Evolutionary conservation across 768 basidiomycete species (phyloP).

Genomic region (Termitomyces titanicus): DNA sequence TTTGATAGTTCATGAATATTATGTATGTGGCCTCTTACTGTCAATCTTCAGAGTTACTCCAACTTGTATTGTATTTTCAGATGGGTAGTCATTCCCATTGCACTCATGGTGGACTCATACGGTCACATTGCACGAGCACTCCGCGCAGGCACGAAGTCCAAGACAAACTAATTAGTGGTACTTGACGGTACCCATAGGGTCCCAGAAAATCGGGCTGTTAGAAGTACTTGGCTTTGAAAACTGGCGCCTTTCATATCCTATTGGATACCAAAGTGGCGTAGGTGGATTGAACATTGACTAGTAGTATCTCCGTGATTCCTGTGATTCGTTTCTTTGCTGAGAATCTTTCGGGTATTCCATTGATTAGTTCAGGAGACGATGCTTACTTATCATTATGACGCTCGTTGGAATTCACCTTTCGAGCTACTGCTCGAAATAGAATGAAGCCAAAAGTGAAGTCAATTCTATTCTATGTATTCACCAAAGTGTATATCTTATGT

Average conservation of each 20-base stretch:
- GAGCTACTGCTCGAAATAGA: too few species aligned
- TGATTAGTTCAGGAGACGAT: too few species aligned
- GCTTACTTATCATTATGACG: background rate
- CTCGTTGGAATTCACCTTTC: too few species aligned
- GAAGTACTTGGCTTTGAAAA: background rate
- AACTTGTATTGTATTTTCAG: conserved; percentile 31
- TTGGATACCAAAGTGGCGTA: background rate
- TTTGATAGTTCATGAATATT: conserved; percentile 69
- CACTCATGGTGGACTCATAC: conserved; percentile 79
- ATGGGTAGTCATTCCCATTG: conserved; percentile 77
- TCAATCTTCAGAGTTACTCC: conserved; percentile 1
- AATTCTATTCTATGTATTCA: too few species aligned
- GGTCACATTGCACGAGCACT: conserved; percentile 61
- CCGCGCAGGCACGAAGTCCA: conserved; percentile 34
- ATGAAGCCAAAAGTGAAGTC: too few species aligned
- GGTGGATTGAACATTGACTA: too few species aligned
- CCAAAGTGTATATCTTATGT: background rate
- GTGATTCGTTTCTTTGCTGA: background rate
- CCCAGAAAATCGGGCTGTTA: too few species aligned
- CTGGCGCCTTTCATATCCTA: background rate
- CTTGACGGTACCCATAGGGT: background rate
- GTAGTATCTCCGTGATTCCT: background rate
- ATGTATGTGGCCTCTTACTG: conserved; percentile 46
- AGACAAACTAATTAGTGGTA: conserved; percentile 21
- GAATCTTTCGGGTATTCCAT: too few species aligned